Base-by-base conservation (phyloP, 345 rosid species). In the Sisymbrium altissimum region DNA sequence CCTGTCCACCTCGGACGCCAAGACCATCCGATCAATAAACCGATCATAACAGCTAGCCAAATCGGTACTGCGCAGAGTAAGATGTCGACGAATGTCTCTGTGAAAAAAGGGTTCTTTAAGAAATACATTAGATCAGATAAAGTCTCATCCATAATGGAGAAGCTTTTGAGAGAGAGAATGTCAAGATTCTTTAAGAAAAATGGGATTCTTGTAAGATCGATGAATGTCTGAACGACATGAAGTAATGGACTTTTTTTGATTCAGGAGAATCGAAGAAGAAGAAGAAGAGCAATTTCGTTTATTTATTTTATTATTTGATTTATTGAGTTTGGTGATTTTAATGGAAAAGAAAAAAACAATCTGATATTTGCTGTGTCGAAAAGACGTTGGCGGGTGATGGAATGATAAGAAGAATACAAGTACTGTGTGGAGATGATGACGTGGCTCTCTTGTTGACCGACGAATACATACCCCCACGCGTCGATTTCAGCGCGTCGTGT, bases 1-100 rank as follows among this genome's bases (percentile, higher is more conserved):
- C 96, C 79, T 14, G 99, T 95, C 98, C 99, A 95, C 62, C 96
- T 80, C 0, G 99, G 99, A 32, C 99, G 88, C 98, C 99, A 92
- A 10, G 99, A 82, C 99, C 99, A 95, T 55, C 99, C 99, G 81
- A 92, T 90, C 39, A 92, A 64, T 68, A 92, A 89, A 3, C 99
- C 99, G 80, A 95, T 92, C 99, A 86, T 90, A 23, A 95, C 88
- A 48, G 98, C 96, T 3, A 92, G 89, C 99, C 99, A 92, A 77
- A 95, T 92, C 78, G 99, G 99, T 4, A 95, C 99, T 25, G 97
- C 92, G 56, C 99, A 95, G 3, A 92, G 88, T 76, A 95, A 67
- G 69, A 92, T 86, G 89, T 95, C 98, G 88, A 95, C 92, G 60
- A 95, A 86, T 84, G 98, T 86, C 76, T 95, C 98, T 62, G 90